Conservation (phyloP, 2,329 filamentous ascomycete species). For the Pyrenophora tritici-repentis region DNA sequence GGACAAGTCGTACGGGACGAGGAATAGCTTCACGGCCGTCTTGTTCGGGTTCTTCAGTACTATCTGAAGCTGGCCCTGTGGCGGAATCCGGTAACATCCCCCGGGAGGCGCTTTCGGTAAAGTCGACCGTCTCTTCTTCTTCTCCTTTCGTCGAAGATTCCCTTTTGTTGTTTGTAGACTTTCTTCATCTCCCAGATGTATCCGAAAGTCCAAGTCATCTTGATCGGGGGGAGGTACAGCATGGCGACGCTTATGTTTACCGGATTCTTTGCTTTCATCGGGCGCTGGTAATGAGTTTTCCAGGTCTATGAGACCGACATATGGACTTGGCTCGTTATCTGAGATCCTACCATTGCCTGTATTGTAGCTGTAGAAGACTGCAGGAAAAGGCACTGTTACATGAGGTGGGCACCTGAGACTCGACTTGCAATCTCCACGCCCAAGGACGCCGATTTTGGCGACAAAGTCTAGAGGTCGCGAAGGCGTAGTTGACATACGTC, state of each 20-base stretch:
- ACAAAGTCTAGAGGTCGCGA: slow-evolving; percentile 92
- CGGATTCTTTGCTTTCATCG: slow-evolving; percentile 49
- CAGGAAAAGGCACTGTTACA: slow-evolving; percentile 87
- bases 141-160: slow-evolving; percentile 56
- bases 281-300: slow-evolving; percentile 73
- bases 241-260: slow-evolving; percentile 49
- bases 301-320: slow-evolving; percentile 90
- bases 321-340: slow-evolving; percentile 90
- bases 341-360: slow-evolving; percentile 69
- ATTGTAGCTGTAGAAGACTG: slow-evolving; percentile 93
- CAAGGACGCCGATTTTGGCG: slow-evolving; percentile 92
- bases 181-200: slow-evolving; percentile 26
- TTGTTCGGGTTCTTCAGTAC: slow-evolving; percentile 99
- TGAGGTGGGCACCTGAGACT: slow-evolving; percentile 86
- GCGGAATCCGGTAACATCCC: slow-evolving; percentile 90
- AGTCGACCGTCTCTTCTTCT: slow-evolving; percentile 61
- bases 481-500: slow-evolving; percentile 94
- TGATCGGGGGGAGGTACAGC: slow-evolving; percentile 27
- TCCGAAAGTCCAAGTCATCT: slow-evolving; percentile 32
- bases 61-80: slow-evolving; percentile 92
- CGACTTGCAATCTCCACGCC: slow-evolving; percentile 84
- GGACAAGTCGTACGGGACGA: slow-evolving; percentile 87
- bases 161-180: slow-evolving; percentile 22
- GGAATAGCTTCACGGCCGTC: slow-evolving; percentile 93
- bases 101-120: slow-evolving; percentile 74